Percentiles rank a stretch among this genome's conserved stretches.
Evolutionary conservation across 805 yeast species (phyloP).

Genomic region (Yarrowia sp.): DNA sequence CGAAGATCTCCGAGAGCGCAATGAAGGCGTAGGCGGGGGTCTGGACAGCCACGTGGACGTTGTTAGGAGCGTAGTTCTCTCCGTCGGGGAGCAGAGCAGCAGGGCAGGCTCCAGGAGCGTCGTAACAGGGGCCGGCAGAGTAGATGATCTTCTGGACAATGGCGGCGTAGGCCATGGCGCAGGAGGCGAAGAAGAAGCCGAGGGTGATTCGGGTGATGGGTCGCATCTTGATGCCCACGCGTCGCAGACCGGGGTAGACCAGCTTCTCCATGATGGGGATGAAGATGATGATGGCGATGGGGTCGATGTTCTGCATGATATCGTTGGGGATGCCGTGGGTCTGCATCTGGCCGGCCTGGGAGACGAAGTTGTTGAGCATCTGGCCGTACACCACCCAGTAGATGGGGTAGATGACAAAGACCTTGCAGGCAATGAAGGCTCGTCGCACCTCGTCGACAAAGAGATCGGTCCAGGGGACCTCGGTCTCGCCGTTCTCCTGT

Average conservation of each 20-base stretch:
- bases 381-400: constrained; percentile 75
- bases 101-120: constrained; percentile 56
- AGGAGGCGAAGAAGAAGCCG: constrained; percentile 65
- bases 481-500: constrained; percentile 44
- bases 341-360: constrained; percentile 74
- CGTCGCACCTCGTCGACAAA: constrained; percentile 73
- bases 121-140: constrained; percentile 70
- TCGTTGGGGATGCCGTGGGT: constrained; percentile 79
- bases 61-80: constrained; percentile 43
- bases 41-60: constrained; percentile 67
- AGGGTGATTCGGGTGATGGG: constrained; percentile 69
- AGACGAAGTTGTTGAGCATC: constrained; percentile 68
- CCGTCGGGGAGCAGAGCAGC: constrained; percentile 39
- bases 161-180: constrained; percentile 73
- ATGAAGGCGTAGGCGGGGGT: constrained; percentile 70
- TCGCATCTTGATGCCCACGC: constrained; percentile 52
- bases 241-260: constrained; percentile 55
- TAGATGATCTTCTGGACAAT: constrained; percentile 70
- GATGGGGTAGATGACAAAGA: constrained; percentile 66
- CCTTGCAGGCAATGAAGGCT: constrained; percentile 68
- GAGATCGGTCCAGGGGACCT: constrained; percentile 58
- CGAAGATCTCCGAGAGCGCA: constrained; percentile 74
- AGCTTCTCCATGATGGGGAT: constrained; percentile 66
- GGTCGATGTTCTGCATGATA: constrained; percentile 71
- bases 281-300: constrained; percentile 71